Evolutionary conservation across 225 moss, liverwort and hornwort species (phyloP), one percentile per base, ranked within the genome.

Genomic region (Polytrichum formosum): DNA sequence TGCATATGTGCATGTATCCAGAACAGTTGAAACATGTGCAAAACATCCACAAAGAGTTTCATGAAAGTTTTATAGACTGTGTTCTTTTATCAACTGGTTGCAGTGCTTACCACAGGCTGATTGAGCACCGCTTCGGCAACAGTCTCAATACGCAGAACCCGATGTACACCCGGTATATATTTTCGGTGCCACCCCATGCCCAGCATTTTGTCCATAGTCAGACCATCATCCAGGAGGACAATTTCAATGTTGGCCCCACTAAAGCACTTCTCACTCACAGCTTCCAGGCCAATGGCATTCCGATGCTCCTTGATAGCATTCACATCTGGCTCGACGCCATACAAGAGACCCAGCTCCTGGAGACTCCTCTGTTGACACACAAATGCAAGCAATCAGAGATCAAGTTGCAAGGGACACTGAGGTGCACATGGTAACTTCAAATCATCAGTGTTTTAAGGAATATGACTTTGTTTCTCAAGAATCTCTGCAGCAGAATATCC

Each of bases 61-160:
- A 26, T 26, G 1, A 26, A 26, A 29, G 31, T 31, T 31, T 31
- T 7, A 31, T 31, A 7, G 7, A 1, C 7, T 31, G 31, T 31
- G 31, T 31, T 31, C 31, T 31, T 31, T 31, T 0, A 31, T 31
- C 31, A 31, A 7, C 6, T 7, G 7, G 7, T 31, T 31, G 31
- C 31, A 67, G 54, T 71, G 53, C 76, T 65, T 82, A 91, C 91
- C 79, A 81, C 81, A 23, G 84, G 81, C 75, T 86, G 77, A 30
- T 90, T 91, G 1, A 96, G 85, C 65, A 96, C 83, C 1, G 89
- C 90, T 77, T 96, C 93, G 0, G 96, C 96, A 61, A 96, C 85
- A 31, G 85, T 80, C 75, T 96, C 96, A 63, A 96, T 96, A 9
- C 96, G 86, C 76, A 93, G 23, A 29, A 96, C 85, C 64, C 96